Percentiles rank a stretch among this genome's conserved stretches.
These are phyloP conservation scores for Colletotrichum zoysiae DNA, from an alignment of 2,329 filamentous ascomycete species.

Conservation along the genomic window DNA sequence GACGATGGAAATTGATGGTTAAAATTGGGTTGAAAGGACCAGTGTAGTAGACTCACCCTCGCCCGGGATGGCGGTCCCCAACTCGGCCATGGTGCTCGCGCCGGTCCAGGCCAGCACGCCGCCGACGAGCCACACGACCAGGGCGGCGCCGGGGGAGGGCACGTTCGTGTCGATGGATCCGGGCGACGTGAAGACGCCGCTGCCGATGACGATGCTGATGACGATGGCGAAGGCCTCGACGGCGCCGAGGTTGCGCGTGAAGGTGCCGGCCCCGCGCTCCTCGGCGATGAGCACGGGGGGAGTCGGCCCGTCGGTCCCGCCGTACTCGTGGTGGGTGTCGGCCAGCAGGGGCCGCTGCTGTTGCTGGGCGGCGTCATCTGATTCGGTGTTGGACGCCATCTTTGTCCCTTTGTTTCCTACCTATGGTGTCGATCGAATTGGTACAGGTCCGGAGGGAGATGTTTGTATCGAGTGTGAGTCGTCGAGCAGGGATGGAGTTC, in stretches of 20 bases:
- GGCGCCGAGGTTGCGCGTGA: slow-evolving; percentile 60
- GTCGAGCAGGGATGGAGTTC: slow-evolving; percentile 14
- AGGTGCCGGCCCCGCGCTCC: slow-evolving; percentile 46
- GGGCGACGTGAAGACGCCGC: slow-evolving; percentile 74
- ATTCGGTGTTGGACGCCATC: slow-evolving; percentile 21
- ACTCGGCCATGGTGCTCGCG: slow-evolving; percentile 71
- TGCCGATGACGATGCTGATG: slow-evolving; percentile 74
- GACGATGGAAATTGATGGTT: no score
- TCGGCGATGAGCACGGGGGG: slow-evolving; percentile 27
- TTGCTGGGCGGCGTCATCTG: slow-evolving; percentile 18
- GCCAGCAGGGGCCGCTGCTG: slow-evolving; percentile 35
- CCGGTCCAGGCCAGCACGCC: slow-evolving; percentile 75
- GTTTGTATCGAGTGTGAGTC: slow-evolving; percentile 16
- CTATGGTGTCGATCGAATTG: neutral
- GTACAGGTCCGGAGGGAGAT: neutral
- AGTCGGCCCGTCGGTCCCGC: slow-evolving; percentile 23
- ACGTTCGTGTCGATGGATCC: slow-evolving; percentile 74
- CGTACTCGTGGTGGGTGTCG: slow-evolving; percentile 32
- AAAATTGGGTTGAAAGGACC: slow-evolving; percentile 31
- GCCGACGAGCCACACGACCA: slow-evolving; percentile 72
- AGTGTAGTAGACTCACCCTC: slow-evolving; percentile 59
- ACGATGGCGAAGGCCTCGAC: slow-evolving; percentile 69
- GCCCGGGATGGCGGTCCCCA: slow-evolving; percentile 72
- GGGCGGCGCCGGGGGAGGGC: slow-evolving; percentile 68
- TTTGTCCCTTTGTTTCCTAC: neutral